These are phyloP conservation scores for Macaranga tanarius DNA, from an alignment of 441 rosid genomes.

Conservation along the genomic window DNA sequence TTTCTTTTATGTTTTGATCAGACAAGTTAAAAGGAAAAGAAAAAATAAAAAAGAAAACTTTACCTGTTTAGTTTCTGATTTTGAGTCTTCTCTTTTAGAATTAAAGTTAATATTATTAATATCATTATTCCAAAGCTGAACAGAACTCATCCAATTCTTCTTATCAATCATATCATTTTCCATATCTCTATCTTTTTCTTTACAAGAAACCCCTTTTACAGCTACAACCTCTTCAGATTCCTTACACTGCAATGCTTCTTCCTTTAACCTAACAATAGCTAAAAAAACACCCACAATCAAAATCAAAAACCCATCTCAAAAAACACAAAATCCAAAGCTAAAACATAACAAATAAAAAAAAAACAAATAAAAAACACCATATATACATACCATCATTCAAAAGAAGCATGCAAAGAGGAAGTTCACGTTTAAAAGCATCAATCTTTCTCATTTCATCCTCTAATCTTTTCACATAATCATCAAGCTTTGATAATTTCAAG, in stretches of 20 bases:
- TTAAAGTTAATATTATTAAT: slow-evolving; percentile 27
- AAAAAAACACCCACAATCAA: slow-evolving; percentile 28
- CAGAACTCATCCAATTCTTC: slow-evolving; percentile 68
- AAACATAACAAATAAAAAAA: neutral
- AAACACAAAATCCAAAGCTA: slow-evolving; percentile 10
- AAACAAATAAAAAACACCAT: neutral
- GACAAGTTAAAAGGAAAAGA: neutral
- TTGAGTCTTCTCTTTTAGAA: slow-evolving; percentile 23
- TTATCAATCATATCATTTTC: slow-evolving; percentile 45
- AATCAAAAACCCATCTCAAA: slow-evolving; percentile 12
- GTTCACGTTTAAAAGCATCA: slow-evolving; percentile 74
- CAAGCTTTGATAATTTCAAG: slow-evolving; percentile 41
- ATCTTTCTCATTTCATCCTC: slow-evolving; percentile 87
- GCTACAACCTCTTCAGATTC: slow-evolving; percentile 50
- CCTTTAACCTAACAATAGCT: slow-evolving; percentile 67
- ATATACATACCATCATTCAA: slow-evolving; percentile 59
- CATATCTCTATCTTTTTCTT: slow-evolving; percentile 21
- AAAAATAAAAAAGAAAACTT: neutral
- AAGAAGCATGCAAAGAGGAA: slow-evolving; percentile 82
- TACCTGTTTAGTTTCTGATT: slow-evolving; percentile 38
- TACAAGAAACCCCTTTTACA: slow-evolving; percentile 32
- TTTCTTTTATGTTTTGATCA: neutral
- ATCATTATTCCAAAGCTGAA: slow-evolving; percentile 67
- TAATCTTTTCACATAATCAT: slow-evolving; percentile 51
- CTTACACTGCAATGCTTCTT: slow-evolving; percentile 46